Conservation (phyloP, 306 rosid species). For the Prinsepia uniflora region DNA sequence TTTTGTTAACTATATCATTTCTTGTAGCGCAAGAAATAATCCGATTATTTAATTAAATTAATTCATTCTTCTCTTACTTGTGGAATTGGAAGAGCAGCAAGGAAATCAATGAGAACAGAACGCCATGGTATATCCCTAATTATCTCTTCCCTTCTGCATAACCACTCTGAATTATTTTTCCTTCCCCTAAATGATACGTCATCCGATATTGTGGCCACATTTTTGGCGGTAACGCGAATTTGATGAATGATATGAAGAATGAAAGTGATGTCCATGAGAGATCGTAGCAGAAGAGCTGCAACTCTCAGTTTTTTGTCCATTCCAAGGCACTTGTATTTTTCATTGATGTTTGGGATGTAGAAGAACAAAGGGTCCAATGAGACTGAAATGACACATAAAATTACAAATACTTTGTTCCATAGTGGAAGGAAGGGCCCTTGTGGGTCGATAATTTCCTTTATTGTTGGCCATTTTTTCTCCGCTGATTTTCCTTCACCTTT, state of each 20-base stretch:
- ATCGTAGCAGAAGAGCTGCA: slow-evolving; percentile 23
- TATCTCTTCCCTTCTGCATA: not conserved
- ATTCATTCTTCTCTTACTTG: slow-evolving; percentile 5
- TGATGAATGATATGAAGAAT: slow-evolving; percentile 13
- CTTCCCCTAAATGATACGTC: not conserved
- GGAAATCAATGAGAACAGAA: slow-evolving; percentile 29
- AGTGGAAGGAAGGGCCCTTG: not conserved
- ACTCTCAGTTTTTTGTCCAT: not conserved
- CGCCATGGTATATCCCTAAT: slow-evolving; percentile 3
- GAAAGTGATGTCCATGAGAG: slow-evolving; percentile 25
- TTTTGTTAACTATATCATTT: not conserved
- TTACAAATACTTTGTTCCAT: not conserved
- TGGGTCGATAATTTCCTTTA: not conserved
- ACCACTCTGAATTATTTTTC: not conserved
- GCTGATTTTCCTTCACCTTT: not conserved
- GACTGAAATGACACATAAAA: not conserved
- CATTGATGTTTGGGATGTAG: too few species aligned
- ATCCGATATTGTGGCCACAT: not conserved
- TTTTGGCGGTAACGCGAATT: not conserved
- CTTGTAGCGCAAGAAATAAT: not conserved
- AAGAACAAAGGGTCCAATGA: not conserved
- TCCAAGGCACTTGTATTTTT: too few species aligned
- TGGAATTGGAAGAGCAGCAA: slow-evolving; percentile 34
- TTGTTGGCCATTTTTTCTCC: not conserved
- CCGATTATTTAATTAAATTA: not conserved